Evolutionary conservation across 2,329 filamentous ascomycete species (phyloP), one percentile per base, ranked within the genome.

Genomic region (Xylogone sp.): DNA sequence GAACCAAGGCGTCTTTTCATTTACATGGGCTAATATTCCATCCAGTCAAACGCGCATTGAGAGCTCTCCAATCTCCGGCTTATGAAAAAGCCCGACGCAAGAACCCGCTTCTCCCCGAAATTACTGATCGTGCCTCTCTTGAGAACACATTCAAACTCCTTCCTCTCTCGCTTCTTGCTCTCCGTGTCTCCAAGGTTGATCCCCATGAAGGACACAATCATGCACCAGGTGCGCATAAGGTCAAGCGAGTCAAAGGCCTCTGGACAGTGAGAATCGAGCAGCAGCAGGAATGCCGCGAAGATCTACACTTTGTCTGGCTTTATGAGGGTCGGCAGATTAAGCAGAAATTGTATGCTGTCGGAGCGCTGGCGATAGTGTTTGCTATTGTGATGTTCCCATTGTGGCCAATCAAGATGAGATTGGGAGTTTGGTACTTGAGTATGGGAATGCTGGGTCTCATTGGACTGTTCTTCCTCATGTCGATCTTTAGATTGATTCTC

Each of bases 251-350:
- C 66, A 99, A 99, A 79, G 94, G 94, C 21, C 83, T 94, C 24
- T 99, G 94, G 94, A 96, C 86, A 3, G 94, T 99, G 56, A 87
- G 86, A 67, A 93, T 99, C 60, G 92, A 97, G 72, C 91, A 93
- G 63, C 93, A 99, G 71, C 94, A 99, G 71, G 93, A 97, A 64
- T 87, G 86, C 52, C 75, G 74, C 46, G 89, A 94, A 52, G 88
- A 93, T 39, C 84, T 94, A 78, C 93, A 99, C 76, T 99, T 97
- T 68, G 87, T 93, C 54, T 99, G 93, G 91, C 77, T 99, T 50
- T 97, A 92, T 70, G 94, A 99, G 66, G 93, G 93, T 18, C 85
- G 89, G 51, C 93, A 97, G 72, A 83, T 93, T 76, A 96, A 91
- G 80, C 88, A 89, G 73, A 94, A 96, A 75, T 78, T 96, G 34